These are phyloP conservation scores for Tetragonia tetragonoides DNA, from an alignment of 148 eudicot genomes.

Conservation along the genomic window DNA sequence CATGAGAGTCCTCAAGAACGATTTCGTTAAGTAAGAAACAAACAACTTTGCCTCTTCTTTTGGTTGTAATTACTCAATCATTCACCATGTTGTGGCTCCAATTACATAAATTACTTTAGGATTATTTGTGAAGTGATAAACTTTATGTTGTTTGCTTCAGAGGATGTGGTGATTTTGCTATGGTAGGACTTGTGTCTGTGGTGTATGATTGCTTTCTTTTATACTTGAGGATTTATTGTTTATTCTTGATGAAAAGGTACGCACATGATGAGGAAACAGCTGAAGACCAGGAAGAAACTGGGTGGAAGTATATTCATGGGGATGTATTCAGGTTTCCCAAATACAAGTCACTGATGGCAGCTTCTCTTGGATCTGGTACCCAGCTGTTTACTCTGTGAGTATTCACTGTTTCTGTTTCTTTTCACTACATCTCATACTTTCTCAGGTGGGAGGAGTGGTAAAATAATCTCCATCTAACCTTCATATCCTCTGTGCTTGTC, in stretches of 20 bases:
- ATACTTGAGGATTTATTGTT: neutral
- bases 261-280: slow-evolving; percentile 84
- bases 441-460: neutral
- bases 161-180: neutral
- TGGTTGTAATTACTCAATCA: neutral
- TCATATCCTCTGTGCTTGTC: slow-evolving; percentile 5
- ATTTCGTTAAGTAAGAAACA: slow-evolving; percentile 63
- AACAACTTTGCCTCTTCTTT: neutral
- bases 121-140: neutral
- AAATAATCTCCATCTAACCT: slow-evolving; percentile 1
- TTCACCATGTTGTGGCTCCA: neutral
- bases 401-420: neutral
- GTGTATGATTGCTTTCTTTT: neutral
- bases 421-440: neutral
- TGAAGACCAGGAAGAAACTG: slow-evolving; percentile 86
- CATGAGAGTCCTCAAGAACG: slow-evolving; percentile 72
- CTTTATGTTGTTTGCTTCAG: neutral
- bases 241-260: slow-evolving; percentile 42
- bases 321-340: slow-evolving; percentile 79
- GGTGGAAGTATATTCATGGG: slow-evolving; percentile 87
- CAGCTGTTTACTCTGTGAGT: slow-evolving; percentile 80
- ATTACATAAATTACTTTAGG: neutral
- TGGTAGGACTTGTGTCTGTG: neutral
- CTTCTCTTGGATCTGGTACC: slow-evolving; percentile 81
- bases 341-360: slow-evolving; percentile 67